These are phyloP conservation scores for Rhodamnia rubescens DNA, from an alignment of 345 rosid genomes.

Conservation along the genomic window DNA sequence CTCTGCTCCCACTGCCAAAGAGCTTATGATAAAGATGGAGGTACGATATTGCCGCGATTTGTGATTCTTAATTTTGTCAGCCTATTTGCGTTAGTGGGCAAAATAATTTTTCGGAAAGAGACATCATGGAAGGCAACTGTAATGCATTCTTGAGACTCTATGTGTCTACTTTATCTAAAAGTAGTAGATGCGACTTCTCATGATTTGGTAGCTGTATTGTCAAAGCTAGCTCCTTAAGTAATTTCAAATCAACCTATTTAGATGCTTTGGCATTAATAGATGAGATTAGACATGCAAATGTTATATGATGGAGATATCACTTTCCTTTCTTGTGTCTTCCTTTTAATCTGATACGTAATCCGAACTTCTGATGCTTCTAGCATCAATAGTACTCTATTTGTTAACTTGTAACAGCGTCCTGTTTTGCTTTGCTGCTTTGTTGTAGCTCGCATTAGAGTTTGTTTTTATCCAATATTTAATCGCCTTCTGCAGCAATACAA, in stretches of 20 bases:
- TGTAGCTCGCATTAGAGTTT: not conserved
- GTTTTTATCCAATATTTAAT: not conserved
- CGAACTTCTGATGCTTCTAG: not conserved
- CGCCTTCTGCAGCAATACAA: slow-evolving; percentile 46
- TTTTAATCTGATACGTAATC: not conserved
- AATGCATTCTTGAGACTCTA: not conserved
- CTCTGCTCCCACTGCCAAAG: slow-evolving; percentile 79
- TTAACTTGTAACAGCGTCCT: not conserved
- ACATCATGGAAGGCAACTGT: not conserved
- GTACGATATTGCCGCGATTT: slow-evolving; percentile 20
- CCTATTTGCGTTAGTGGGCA: not conserved
- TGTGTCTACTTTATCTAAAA: not conserved
- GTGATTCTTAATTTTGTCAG: not conserved
- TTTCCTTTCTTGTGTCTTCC: not conserved
- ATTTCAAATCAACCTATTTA: not conserved
- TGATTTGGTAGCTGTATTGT: not conserved
- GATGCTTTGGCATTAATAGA: not conserved
- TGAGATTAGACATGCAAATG: not conserved
- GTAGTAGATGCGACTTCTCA: not conserved
- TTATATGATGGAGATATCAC: not conserved
- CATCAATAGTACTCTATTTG: not conserved
- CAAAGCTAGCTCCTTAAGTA: not conserved
- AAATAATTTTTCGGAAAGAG: not conserved
- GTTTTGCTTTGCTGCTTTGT: not conserved
- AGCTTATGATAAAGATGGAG: slow-evolving; percentile 89